Evolutionary conservation across 371 early-diverging fungal genomes (phyloP).

Genomic region (Furculomyces boomerangus): DNA sequence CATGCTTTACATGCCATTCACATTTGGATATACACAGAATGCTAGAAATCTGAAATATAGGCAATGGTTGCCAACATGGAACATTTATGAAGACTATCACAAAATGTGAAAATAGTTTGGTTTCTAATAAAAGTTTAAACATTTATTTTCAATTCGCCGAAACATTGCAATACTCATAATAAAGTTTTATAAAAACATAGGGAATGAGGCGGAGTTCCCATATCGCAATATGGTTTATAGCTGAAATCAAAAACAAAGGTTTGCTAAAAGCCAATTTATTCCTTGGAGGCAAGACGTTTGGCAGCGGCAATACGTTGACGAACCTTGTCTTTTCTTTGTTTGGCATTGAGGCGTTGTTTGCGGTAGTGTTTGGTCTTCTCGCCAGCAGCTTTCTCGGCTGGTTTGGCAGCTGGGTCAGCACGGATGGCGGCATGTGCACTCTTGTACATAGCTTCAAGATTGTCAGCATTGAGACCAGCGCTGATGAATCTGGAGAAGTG

Average conservation of each 20-base stretch:
- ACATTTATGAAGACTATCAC: constrained; percentile 19
- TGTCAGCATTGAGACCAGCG: constrained; percentile 78
- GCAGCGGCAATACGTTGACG: constrained; percentile 80
- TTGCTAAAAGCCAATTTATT: constrained; percentile 9
- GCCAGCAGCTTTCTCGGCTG: constrained; percentile 51
- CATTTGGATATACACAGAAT: constrained; percentile 66
- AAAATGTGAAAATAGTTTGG: background rate
- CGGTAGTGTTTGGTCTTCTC: constrained; percentile 36
- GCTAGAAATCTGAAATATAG: constrained; percentile 30
- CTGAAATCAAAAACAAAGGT: background rate
- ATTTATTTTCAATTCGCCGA: constrained; percentile 6
- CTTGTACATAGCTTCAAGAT: constrained; percentile 90
- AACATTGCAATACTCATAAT: constrained; percentile 21
- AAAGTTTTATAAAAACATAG: background rate
- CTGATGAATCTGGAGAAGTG: constrained; percentile 95
- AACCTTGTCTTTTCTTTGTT: constrained; percentile 76
- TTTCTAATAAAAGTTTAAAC: background rate
- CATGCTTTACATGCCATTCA: constrained; percentile 59
- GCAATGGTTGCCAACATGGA: constrained; percentile 37
- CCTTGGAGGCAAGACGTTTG: constrained; percentile 14
- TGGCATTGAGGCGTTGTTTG: constrained; percentile 58
- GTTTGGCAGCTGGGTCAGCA: constrained; percentile 57
- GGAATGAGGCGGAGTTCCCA: constrained; percentile 23
- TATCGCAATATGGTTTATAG: constrained; percentile 25
- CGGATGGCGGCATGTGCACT: constrained; percentile 90